phyloP scores from a whole-genome alignment of 2,329 filamentous ascomycete genomes.

The Neonectria magnoliae region DNA sequence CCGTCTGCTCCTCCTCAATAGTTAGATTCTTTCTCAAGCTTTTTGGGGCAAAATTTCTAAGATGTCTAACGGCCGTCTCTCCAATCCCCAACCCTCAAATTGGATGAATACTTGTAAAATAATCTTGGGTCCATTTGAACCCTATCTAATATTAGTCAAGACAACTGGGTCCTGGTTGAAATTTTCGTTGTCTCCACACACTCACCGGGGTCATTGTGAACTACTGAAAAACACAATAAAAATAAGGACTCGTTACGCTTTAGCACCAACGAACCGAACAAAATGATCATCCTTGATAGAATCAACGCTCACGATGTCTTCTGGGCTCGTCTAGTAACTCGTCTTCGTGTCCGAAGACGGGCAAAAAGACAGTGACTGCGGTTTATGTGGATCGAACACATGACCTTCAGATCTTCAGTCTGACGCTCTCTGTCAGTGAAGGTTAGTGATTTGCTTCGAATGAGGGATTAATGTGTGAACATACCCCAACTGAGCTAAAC shows the following conservation, averaged over 20 bases:
- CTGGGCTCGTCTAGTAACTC: neutral
- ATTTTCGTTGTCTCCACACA: neutral
- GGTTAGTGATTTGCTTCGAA: constrained; percentile 16
- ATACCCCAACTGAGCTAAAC: constrained; percentile 29
- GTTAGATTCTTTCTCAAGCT: neutral
- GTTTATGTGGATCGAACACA: constrained; percentile 24
- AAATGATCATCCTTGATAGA: neutral
- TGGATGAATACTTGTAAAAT: neutral
- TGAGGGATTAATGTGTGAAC: constrained; percentile 16
- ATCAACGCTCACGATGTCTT: neutral
- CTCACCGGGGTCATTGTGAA: neutral
- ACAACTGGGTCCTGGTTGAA: neutral
- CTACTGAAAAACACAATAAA: neutral
- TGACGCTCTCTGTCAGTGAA: constrained; percentile 26
- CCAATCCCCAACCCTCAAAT: too few species aligned
- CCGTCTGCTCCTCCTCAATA: neutral
- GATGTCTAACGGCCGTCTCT: neutral
- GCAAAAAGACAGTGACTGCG: constrained; percentile 17
- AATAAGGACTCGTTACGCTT: neutral
- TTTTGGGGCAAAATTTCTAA: neutral
- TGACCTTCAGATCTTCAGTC: constrained; percentile 28
- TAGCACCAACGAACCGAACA: neutral
- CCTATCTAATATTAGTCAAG: neutral
- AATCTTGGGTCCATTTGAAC: neutral
- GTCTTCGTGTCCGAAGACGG: neutral